phyloP scores from a whole-genome alignment of 2,329 filamentous ascomycete species.

The Capronia epimyces region DNA sequence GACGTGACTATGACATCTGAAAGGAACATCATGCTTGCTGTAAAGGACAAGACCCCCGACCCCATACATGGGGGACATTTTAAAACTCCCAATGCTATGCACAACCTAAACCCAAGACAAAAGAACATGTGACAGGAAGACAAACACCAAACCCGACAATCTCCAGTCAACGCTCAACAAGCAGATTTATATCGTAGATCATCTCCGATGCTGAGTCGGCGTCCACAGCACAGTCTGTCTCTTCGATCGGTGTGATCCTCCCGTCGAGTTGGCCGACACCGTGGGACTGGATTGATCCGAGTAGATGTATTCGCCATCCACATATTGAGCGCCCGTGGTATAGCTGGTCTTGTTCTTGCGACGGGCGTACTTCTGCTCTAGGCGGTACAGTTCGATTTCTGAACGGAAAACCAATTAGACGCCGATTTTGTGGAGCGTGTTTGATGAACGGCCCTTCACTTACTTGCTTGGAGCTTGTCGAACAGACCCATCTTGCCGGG shows the following conservation, averaged over 20 bases:
- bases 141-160: not conserved
- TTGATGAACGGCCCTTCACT: slow-evolving; percentile 6
- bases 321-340: slow-evolving; percentile 81
- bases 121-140: not conserved
- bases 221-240: slow-evolving; percentile 17
- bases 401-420: slow-evolving; percentile 29
- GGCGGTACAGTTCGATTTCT: slow-evolving; percentile 81
- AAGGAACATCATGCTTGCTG: not conserved
- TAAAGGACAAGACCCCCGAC: no score
- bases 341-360: slow-evolving; percentile 87
- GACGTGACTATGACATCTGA: no score
- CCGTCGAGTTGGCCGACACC: slow-evolving; percentile 21
- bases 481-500: not conserved
- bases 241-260: slow-evolving; percentile 15
- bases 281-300: slow-evolving; percentile 27
- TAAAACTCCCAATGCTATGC: slow-evolving; percentile 4
- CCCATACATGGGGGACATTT: no score
- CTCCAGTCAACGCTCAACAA: not conserved
- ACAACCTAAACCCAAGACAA: not conserved
- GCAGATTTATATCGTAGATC: not conserved
- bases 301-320: slow-evolving; percentile 92
- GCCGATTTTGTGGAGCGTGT: not conserved
- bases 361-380: slow-evolving; percentile 91
- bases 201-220: not conserved
- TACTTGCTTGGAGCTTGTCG: slow-evolving; percentile 1